Percentiles rank a stretch among this genome's conserved stretches.
phyloP scores from a whole-genome alignment of 805 yeast genomes.

The Kuraishia piskuri region DNA sequence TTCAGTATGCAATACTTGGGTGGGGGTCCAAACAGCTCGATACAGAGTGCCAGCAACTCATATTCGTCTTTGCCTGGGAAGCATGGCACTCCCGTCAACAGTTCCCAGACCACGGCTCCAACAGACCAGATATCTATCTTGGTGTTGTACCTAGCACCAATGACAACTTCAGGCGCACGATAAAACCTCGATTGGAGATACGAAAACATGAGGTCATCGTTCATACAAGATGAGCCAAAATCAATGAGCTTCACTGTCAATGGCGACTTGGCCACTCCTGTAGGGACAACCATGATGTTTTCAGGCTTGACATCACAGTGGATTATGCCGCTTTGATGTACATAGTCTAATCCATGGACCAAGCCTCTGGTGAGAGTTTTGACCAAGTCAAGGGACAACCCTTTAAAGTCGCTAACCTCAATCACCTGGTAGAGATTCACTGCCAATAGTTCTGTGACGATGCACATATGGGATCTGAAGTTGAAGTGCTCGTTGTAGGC shows the following conservation, averaged over 20 bases:
- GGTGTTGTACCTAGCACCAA: conserved; percentile 54
- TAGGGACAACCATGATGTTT: conserved; percentile 51
- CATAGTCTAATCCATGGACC: conserved; percentile 47
- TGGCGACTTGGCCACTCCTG: conserved; percentile 28
- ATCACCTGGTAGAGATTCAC: conserved; percentile 56
- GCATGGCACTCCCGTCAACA: conserved; percentile 48
- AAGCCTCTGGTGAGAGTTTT: conserved; percentile 44
- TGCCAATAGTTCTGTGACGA: conserved; percentile 65
- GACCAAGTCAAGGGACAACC: conserved; percentile 34
- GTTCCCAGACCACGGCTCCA: conserved; percentile 87
- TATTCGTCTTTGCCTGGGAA: conserved; percentile 42
- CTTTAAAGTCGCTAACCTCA: conserved; percentile 40
- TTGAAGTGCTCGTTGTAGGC: conserved; percentile 61
- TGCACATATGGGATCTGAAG: conserved; percentile 78
- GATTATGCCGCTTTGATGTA: conserved; percentile 50
- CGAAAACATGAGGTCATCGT: conserved; percentile 34
- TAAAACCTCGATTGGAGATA: conserved; percentile 62
- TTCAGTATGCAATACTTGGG: conserved; percentile 27
- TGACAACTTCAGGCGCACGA: conserved; percentile 69
- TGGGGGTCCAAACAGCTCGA: conserved; percentile 42
- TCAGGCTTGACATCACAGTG: conserved; percentile 90
- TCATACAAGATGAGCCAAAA: conserved; percentile 61
- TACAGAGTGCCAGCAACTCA: conserved; percentile 33
- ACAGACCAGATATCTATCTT: conserved; percentile 82
- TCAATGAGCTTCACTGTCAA: conserved; percentile 59